Evolutionary conservation across 164 flowering plant genomes (phyloP), one percentile per base, ranked within the genome.

Genomic region (Brasenia schreberi): DNA sequence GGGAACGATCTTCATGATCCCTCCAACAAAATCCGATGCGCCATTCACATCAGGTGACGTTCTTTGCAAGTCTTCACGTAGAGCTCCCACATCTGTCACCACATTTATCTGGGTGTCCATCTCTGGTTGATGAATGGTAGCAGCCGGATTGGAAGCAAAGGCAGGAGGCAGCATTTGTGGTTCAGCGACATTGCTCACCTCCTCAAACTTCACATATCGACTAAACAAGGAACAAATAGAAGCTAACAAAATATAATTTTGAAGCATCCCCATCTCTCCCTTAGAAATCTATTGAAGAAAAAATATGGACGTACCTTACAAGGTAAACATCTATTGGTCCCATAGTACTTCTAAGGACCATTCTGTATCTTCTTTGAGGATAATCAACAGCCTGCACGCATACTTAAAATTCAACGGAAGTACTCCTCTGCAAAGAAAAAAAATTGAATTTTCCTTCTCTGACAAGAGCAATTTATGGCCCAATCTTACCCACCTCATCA

Each of bases 311-410:
- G 43, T 82, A 91, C 99, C 97, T 91, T 72, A 94, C 96, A 69
- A 94, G 93, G 77, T 88, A 91, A 71, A 91, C 92, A 80, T 94
- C 96, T 71, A 91, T 89, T 1, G 96, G 96, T 58, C 97, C 99
- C 97, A 91, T 89, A 70, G 96, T 88, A 80, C 99, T 94, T 74
- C 97, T 78, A 9, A 94, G 87, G 73, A 89, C 89, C 27, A 94
- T 84, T 73, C 96, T 83, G 77, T 94, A 94, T 78, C 97, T 80
- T 71, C 99, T 86, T 68, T 91, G 99, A 19, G 89, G 88, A 81
- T 86, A 89, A 64, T 91, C 97, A 73, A 81, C 95, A 66, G 87
- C 96, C 96, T 89, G 78, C n/a, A 63, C 63, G 45, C 72, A 18
- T 56, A 71, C 58, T 9, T 27, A 11, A 67, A 33, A 33, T 1